phyloP scores from a whole-genome alignment of 495 filamentous ascomycete genomes.

The Penicillium paxilli region DNA sequence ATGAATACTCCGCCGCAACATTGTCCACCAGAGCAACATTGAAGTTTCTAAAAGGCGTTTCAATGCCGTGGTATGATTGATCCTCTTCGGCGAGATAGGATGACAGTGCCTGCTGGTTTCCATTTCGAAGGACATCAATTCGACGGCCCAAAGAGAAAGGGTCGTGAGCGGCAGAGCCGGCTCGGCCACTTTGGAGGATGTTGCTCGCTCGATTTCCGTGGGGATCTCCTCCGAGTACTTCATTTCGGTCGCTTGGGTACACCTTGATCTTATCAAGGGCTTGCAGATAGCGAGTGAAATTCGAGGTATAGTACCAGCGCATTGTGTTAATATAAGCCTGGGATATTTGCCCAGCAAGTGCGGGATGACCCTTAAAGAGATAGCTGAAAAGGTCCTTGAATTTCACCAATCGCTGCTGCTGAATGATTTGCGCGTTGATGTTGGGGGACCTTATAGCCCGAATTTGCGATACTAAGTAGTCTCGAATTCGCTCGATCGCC shows the following conservation, averaged over 20 bases:
- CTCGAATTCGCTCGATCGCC: conserved; percentile 89
- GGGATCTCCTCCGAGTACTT: conserved; percentile 80
- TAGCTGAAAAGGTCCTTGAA: conserved; percentile 88
- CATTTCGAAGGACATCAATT: conserved; percentile 71
- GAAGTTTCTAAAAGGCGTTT: conserved; percentile 88
- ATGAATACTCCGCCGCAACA: conserved; percentile 90
- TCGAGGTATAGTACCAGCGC: conserved; percentile 94
- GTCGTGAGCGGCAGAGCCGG: conserved; percentile 71
- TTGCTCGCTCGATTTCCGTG: conserved; percentile 55
- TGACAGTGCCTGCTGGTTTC: conserved; percentile 68
- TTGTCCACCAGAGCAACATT: conserved; percentile 94
- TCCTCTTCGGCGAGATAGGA: conserved; percentile 89
- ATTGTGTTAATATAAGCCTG: conserved; percentile 98
- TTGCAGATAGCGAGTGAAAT: conserved; percentile 86
- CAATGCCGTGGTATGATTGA: conserved; percentile 78
- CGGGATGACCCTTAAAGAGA: conserved; percentile 72
- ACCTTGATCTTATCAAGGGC: conserved; percentile 82
- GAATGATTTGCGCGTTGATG: conserved; percentile 94
- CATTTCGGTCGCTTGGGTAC: conserved; percentile 77
- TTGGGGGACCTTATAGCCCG: conserved; percentile 89
- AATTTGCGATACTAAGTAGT: conserved; percentile 91
- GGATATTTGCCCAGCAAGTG: conserved; percentile 80
- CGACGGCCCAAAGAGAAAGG: conserved; percentile 84
- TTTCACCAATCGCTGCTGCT: conserved; percentile 82
- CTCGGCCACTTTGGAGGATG: conserved; percentile 34